Percentiles rank a stretch among this genome's conserved stretches.
phyloP scores from a whole-genome alignment of 2,329 filamentous ascomycete genomes.

The Exophiala lecanii-corni region DNA sequence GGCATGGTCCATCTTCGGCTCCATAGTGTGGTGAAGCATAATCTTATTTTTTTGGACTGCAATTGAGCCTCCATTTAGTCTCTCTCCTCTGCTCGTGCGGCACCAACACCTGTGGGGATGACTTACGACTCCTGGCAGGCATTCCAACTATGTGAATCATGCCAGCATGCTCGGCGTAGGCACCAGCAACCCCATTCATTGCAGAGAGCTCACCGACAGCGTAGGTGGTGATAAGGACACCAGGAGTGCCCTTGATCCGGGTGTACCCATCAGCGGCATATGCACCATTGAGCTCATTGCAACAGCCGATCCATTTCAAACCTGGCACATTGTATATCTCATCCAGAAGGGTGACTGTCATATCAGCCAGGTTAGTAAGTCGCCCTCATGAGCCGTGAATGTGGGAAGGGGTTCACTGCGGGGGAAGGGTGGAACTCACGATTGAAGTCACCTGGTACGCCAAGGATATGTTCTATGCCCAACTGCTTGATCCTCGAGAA shows the following conservation, averaged over 20 bases:
- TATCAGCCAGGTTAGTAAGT: not conserved
- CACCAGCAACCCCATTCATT: slow-evolving; percentile 34
- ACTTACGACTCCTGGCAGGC: slow-evolving; percentile 34
- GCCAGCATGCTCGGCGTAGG: slow-evolving; percentile 56
- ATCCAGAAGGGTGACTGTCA: slow-evolving; percentile 46
- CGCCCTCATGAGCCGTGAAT: no score
- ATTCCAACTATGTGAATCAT: slow-evolving; percentile 59
- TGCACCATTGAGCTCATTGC: slow-evolving; percentile 58
- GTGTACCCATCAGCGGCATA: slow-evolving; percentile 77
- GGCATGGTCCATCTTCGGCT: slow-evolving; percentile 25
- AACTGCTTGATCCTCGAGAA: slow-evolving; percentile 46
- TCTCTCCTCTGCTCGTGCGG: no score
- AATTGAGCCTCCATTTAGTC: no score
- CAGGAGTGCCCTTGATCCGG: slow-evolving; percentile 61
- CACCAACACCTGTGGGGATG: no score
- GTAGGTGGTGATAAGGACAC: slow-evolving; percentile 49
- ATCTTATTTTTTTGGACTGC: slow-evolving; percentile 45
- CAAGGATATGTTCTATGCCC: slow-evolving; percentile 46
- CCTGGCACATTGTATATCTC: slow-evolving; percentile 47
- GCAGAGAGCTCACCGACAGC: slow-evolving; percentile 50
- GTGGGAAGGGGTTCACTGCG: no score
- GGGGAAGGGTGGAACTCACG: slow-evolving; percentile 7
- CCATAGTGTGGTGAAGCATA: slow-evolving; percentile 32
- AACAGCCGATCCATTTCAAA: slow-evolving; percentile 45
- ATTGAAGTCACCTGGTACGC: slow-evolving; percentile 45